Conservation (phyloP, 805 yeast genomes). For the Kuraishia capsulata region DNA sequence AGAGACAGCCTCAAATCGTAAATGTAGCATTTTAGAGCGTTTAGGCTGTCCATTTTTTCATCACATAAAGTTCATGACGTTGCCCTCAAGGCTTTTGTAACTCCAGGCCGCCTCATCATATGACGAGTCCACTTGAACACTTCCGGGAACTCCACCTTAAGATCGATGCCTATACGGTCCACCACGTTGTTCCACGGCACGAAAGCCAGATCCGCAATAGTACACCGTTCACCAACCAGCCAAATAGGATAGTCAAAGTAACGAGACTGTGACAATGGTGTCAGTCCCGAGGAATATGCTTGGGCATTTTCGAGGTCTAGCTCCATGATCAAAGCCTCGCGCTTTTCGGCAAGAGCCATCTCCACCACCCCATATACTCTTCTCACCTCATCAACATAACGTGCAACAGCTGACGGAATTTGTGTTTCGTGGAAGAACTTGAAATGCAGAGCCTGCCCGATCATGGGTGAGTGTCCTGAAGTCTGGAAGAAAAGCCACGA, state of each 20-base stretch:
- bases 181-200: constrained; percentile 98
- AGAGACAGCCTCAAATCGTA: too few species aligned
- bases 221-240: constrained; percentile 78
- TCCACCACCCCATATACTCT: constrained; percentile 91
- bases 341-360: constrained; percentile 87
- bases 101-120: constrained; percentile 94
- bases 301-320: constrained; percentile 82
- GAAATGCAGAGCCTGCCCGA: constrained; percentile 94
- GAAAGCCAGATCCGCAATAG: constrained; percentile 86
- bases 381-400: constrained; percentile 87
- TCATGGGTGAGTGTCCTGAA: constrained; percentile 97
- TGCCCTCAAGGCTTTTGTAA: constrained; percentile 71
- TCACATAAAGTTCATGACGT: too few species aligned
- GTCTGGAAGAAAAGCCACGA: constrained; percentile 94
- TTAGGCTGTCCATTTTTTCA: too few species aligned
- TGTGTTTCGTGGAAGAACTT: constrained; percentile 81
- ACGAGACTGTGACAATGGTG: constrained; percentile 76
- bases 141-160: constrained; percentile 85
- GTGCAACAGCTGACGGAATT: constrained; percentile 81
- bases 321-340: constrained; percentile 87
- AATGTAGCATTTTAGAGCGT: too few species aligned
- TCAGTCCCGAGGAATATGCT: constrained; percentile 79
- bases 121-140: constrained; percentile 93
- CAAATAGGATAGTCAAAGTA: constrained; percentile 92
- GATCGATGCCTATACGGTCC: constrained; percentile 82